These are phyloP conservation scores for Phytophthora parvispora DNA, from an alignment of 352 stramenopile genomes.

Conservation along the genomic window DNA sequence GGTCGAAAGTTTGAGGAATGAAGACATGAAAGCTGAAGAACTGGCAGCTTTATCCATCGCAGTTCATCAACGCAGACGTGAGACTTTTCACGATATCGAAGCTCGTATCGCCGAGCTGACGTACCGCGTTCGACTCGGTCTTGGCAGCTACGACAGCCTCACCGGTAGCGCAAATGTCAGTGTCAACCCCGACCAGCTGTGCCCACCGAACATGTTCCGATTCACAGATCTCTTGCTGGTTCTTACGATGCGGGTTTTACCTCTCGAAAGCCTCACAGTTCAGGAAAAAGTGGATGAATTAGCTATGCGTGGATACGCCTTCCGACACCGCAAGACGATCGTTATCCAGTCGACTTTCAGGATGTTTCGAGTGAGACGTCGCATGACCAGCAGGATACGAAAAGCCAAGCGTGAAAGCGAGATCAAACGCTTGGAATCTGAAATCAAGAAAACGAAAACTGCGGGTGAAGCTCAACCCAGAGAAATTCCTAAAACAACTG, in stretches of 20 bases:
- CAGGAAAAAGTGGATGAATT: constrained; percentile 89
- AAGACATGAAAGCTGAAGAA: constrained; percentile 47
- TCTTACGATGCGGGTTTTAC: constrained; percentile 72
- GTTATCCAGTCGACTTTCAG: constrained; percentile 73
- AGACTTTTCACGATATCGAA: constrained; percentile 78
- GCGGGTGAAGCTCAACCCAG: background rate
- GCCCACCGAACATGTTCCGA: constrained; percentile 73
- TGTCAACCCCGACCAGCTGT: constrained; percentile 26
- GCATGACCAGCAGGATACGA: constrained; percentile 20
- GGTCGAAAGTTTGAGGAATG: constrained; percentile 38
- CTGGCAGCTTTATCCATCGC: constrained; percentile 27
- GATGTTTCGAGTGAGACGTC: constrained; percentile 61
- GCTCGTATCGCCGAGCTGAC: constrained; percentile 74
- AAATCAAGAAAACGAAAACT: background rate
- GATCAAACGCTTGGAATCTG: constrained; percentile 5
- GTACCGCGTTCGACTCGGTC: constrained; percentile 67
- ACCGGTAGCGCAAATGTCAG: constrained; percentile 26
- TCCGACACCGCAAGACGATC: constrained; percentile 66
- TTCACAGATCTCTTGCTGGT: constrained; percentile 83
- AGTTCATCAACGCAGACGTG: constrained; percentile 59
- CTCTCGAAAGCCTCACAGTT: constrained; percentile 77
- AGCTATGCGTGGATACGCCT: constrained; percentile 75
- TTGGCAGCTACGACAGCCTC: constrained; percentile 59
- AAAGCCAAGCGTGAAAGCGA: constrained; percentile 13
- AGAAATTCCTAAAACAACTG: background rate